A percentile compares a stretch with the other conserved stretches of the same genome.
Conservation (phyloP, 2,329 filamentous ascomycete species). For the Ramularia endophylla region DNA sequence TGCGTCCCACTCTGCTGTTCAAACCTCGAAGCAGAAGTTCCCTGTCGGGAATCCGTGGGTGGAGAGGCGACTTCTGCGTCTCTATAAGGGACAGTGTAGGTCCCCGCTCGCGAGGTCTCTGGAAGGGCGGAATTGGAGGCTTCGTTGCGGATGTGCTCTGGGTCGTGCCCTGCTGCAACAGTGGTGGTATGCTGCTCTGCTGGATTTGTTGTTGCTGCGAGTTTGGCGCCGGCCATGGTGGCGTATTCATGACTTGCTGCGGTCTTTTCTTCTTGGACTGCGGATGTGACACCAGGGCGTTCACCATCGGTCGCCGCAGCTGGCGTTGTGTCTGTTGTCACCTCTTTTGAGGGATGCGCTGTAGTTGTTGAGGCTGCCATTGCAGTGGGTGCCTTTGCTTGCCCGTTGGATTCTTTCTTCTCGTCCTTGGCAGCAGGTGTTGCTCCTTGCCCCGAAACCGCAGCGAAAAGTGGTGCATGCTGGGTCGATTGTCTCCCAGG, state of each 20-base stretch:
- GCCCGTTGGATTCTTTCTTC: too few species aligned
- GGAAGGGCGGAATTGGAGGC: slow-evolving; percentile 9
- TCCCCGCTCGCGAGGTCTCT: slow-evolving; percentile 15
- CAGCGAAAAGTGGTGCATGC: too few species aligned
- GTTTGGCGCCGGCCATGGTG: slow-evolving; percentile 38
- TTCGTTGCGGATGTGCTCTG: slow-evolving; percentile 12
- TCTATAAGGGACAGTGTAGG: slow-evolving; percentile 22
- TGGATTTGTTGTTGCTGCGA: slow-evolving; percentile 37
- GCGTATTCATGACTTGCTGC: slow-evolving; percentile 55
- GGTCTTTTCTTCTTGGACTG: slow-evolving; percentile 70
- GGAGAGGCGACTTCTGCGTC: slow-evolving; percentile 33
- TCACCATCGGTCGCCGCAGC: slow-evolving; percentile 52
- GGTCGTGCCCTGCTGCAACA: too few species aligned
- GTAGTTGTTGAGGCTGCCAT: slow-evolving; percentile 1
- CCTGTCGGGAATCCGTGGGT: slow-evolving; percentile 27
- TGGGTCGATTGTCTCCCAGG: too few species aligned
- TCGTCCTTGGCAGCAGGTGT: not conserved
- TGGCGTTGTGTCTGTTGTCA: slow-evolving; percentile 25
- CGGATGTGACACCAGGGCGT: slow-evolving; percentile 61
- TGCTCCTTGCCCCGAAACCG: not conserved
- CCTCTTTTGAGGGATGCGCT: slow-evolving; percentile 14
- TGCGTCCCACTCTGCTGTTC: slow-evolving; percentile 40
- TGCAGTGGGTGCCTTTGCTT: not conserved
- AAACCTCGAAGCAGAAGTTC: slow-evolving; percentile 38
- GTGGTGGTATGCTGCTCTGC: too few species aligned